Percentiles rank a stretch among this genome's conserved stretches.
Evolutionary conservation across 768 basidiomycete species (phyloP).

Genomic region (Kwoniella shandongensis): DNA sequence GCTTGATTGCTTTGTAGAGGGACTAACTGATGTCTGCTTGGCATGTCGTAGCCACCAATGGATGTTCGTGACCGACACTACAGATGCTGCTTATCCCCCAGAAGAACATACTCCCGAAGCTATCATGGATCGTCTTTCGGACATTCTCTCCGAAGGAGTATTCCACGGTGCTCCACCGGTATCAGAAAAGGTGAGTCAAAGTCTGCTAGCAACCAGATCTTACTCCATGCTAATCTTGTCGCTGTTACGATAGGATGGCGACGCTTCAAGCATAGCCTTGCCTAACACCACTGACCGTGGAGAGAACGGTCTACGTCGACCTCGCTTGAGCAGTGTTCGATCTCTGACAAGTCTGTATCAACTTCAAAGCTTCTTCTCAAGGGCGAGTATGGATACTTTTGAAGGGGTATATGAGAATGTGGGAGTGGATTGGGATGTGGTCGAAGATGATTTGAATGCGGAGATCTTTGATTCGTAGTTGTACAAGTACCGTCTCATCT

Average conservation of each 20-base stretch:
- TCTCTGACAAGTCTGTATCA: conserved; percentile 82
- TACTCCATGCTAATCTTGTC: background rate
- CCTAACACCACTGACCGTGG: background rate
- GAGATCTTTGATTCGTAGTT: conserved; percentile 76
- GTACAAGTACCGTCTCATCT: no score
- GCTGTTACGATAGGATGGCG: no score
- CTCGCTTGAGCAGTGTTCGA: conserved; percentile 66
- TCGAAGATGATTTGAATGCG: conserved; percentile 74
- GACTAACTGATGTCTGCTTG: conserved; percentile 2
- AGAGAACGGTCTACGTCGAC: conserved; percentile 61
- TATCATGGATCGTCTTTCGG: conserved; percentile 85
- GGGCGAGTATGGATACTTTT: conserved; percentile 82
- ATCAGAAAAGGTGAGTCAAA: background rate
- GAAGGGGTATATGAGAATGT: conserved; percentile 80
- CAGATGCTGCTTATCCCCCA: conserved; percentile 87
- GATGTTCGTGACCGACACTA: conserved; percentile 97
- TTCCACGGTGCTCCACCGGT: background rate
- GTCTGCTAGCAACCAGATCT: conserved; percentile 2
- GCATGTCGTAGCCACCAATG: conserved; percentile 70
- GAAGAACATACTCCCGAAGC: conserved; percentile 72
- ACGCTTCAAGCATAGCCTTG: no score
- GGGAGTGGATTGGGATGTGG: conserved; percentile 78
- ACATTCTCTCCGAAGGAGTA: conserved; percentile 63
- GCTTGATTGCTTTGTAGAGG: conserved; percentile 10
- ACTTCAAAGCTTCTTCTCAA: conserved; percentile 84